Evolutionary conservation across 495 filamentous ascomycete genomes (phyloP).

Genomic region (Aspergillus homomorphus): DNA sequence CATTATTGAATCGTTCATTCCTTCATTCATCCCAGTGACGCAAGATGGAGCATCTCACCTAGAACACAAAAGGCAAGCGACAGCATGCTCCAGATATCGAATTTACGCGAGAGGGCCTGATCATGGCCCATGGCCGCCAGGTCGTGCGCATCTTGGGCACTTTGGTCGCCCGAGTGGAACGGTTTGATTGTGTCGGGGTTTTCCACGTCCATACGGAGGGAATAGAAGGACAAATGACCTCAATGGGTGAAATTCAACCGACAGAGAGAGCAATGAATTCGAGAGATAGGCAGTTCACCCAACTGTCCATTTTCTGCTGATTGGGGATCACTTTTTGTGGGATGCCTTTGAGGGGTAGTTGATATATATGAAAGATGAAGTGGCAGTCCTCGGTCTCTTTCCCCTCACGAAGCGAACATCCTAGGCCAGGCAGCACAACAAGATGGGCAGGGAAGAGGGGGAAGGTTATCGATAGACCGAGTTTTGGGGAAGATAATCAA

Average conservation of each 20-base stretch:
- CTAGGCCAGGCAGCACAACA: background rate
- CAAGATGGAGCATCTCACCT: slow-evolving; percentile 10
- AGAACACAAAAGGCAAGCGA: slow-evolving; percentile 44
- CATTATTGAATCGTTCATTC: background rate
- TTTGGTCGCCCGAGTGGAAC: slow-evolving; percentile 28
- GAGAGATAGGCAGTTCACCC: background rate
- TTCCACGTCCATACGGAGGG: slow-evolving; percentile 32
- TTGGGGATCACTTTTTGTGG: background rate
- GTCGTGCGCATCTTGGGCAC: slow-evolving; percentile 45
- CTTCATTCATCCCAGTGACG: too few species aligned
- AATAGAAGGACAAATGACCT: background rate
- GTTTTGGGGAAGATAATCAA: slow-evolving; percentile 1
- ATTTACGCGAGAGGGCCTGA: slow-evolving; percentile 47
- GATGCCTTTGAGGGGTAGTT: background rate
- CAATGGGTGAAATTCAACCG: background rate
- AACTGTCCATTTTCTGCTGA: slow-evolving; percentile 6
- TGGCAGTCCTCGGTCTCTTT: background rate
- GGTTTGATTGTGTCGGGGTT: slow-evolving; percentile 32
- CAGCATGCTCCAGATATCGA: slow-evolving; percentile 47
- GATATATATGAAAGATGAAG: background rate
- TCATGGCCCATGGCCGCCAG: slow-evolving; percentile 49
- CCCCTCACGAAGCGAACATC: slow-evolving; percentile 1
- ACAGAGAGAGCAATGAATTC: background rate
- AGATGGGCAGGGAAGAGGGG: background rate
- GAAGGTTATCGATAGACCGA: background rate